These are phyloP conservation scores for Geosmithia morbida DNA, from an alignment of 2,329 filamentous ascomycete species.

Conservation along the genomic window DNA sequence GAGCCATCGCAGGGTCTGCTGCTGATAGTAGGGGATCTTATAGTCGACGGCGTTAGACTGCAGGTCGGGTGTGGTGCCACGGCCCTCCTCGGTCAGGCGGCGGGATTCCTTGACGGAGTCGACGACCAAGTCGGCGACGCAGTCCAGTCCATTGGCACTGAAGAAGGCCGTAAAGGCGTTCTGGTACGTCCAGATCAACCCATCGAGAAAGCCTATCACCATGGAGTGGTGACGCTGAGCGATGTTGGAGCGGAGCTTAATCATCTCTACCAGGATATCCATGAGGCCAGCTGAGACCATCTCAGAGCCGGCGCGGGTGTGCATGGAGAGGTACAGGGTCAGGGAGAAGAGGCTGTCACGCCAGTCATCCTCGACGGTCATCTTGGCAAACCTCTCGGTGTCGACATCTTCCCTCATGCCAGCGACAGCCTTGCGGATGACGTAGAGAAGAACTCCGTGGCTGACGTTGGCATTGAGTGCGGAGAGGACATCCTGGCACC, in stretches of 20 bases:
- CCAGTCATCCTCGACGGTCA: conserved; percentile 71
- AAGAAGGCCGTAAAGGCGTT: conserved; percentile 77
- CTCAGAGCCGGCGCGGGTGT: conserved; percentile 61
- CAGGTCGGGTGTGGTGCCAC: conserved; percentile 52
- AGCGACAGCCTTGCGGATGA: conserved; percentile 79
- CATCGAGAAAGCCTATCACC: conserved; percentile 78
- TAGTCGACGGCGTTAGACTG: conserved; percentile 85
- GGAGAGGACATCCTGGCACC: conserved; percentile 68
- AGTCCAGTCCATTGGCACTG: conserved; percentile 69
- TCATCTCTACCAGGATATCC: conserved; percentile 76
- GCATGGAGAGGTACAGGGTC: conserved; percentile 64
- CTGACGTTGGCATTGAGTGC: conserved; percentile 94
- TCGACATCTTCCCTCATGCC: conserved; percentile 51
- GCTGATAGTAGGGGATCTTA: conserved; percentile 80
- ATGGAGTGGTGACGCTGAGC: conserved; percentile 75
- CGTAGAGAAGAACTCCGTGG: conserved; percentile 86
- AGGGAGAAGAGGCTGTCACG: conserved; percentile 81
- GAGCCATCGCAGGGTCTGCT: conserved; percentile 84
- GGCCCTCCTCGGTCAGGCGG: conserved; percentile 48
- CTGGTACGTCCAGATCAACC: conserved; percentile 70
- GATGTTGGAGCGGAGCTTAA: conserved; percentile 67
- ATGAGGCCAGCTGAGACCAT: conserved; percentile 83
- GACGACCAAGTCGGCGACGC: conserved; percentile 76
- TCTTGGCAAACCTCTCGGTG: conserved; percentile 41
- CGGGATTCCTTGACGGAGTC: conserved; percentile 62